Percentiles rank a stretch among this genome's conserved stretches.
Conservation (phyloP, 176 grass and related monocot genomes). For the Panicum miliaceum region DNA sequence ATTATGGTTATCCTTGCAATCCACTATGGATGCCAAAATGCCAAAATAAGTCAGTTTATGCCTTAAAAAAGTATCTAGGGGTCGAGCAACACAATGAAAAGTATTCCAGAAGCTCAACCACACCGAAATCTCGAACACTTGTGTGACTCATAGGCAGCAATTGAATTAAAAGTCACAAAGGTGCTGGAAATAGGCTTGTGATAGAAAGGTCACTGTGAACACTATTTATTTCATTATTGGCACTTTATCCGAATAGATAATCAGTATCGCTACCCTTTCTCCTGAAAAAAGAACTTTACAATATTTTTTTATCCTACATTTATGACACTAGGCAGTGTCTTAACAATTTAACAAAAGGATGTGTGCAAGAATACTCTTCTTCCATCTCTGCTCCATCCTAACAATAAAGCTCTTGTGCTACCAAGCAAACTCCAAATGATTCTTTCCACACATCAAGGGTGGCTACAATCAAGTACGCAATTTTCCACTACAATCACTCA, state of each 20-base stretch:
- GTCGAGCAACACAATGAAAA: not conserved
- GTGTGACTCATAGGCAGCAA: not conserved
- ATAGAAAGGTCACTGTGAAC: slow-evolving; percentile 8
- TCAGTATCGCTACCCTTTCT: not conserved
- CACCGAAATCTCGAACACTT: slow-evolving; percentile 12
- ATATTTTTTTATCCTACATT: no score
- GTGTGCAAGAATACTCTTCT: slow-evolving; percentile 23
- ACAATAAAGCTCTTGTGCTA: slow-evolving; percentile 13
- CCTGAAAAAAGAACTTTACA: not conserved
- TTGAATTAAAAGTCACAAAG: not conserved
- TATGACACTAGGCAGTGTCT: slow-evolving; percentile 6
- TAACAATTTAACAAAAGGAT: slow-evolving; percentile 9
- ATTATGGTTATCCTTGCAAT: not conserved
- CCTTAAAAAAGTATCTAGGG: slow-evolving; percentile 2
- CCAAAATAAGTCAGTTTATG: slow-evolving; percentile 11
- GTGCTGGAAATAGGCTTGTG: not conserved
- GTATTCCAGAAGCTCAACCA: not conserved
- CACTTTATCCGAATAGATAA: slow-evolving; percentile 15
- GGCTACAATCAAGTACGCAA: slow-evolving; percentile 6
- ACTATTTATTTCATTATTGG: slow-evolving; percentile 11
- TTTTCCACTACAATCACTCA: not conserved
- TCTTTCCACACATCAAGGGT: not conserved
- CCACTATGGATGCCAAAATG: slow-evolving; percentile 9
- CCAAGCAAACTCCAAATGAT: slow-evolving; percentile 15
- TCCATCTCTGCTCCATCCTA: slow-evolving; percentile 19